Conservation (phyloP, 768 basidiomycete species). For the Cystofilobasidium bisporidii region DNA sequence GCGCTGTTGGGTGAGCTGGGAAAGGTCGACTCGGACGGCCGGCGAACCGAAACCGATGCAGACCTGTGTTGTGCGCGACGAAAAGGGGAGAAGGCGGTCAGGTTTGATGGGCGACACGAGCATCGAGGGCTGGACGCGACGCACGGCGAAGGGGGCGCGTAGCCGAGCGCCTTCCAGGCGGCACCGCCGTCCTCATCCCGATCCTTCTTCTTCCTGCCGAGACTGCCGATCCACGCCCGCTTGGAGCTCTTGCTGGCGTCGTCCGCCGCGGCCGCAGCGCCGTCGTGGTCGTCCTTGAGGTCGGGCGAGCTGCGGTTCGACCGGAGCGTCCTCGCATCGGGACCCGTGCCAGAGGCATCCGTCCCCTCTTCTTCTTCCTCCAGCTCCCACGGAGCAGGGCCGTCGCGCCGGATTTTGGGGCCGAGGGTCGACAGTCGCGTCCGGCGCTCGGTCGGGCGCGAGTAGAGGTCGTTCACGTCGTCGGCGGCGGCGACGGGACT, state of each 20-base stretch:
- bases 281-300: background rate
- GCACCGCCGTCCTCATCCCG: background rate
- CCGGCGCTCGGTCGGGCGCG: background rate
- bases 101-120: no score
- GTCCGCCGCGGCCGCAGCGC: background rate
- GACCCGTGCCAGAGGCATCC: background rate
- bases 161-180: slow-evolving; percentile 2
- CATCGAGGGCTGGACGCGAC: background rate
- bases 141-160: background rate
- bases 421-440: slow-evolving; percentile 2
- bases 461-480: slow-evolving; percentile 6
- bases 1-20: background rate
- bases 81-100: background rate
- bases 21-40: background rate
- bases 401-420: slow-evolving; percentile 2
- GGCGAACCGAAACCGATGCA: background rate
- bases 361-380: background rate
- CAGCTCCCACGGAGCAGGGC: background rate
- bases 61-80: background rate
- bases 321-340: background rate
- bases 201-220: slow-evolving; percentile 1
- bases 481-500: no score
- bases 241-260: background rate
- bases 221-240: background rate
- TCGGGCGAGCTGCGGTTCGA: background rate